Evolutionary conservation across 257 asterid species (phyloP).

Genomic region (Euphrasia confusa): DNA sequence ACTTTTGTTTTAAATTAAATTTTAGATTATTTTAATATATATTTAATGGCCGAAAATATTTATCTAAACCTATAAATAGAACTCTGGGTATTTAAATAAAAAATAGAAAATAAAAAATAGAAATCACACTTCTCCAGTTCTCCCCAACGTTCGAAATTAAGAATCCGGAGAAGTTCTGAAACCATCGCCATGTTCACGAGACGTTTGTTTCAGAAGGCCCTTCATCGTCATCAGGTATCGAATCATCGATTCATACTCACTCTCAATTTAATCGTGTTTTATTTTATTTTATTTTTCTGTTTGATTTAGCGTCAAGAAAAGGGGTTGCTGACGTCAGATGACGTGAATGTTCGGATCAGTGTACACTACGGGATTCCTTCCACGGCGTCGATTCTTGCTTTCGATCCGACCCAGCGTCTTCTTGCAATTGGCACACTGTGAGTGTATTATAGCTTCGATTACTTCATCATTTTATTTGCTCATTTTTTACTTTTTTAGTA

Average conservation of each 20-base stretch:
- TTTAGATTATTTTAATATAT: too few species aligned
- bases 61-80: constrained; percentile 19
- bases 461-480: background rate
- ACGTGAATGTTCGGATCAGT: constrained; percentile 51
- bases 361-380: constrained; percentile 84
- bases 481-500: constrained; percentile 10
- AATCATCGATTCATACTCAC: constrained; percentile 21
- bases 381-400: constrained; percentile 78
- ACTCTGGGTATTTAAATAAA: background rate
- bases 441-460: constrained; percentile 23
- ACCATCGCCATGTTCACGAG: constrained; percentile 58
- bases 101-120: constrained; percentile 7
- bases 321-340: constrained; percentile 47
- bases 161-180: background rate
- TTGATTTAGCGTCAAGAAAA: constrained; percentile 42
- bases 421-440: constrained; percentile 82
- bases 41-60: background rate
- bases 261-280: constrained; percentile 22
- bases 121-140: constrained; percentile 23
- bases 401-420: constrained; percentile 79
- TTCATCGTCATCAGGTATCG: constrained; percentile 43
- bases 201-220: constrained; percentile 69
- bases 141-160: constrained; percentile 23
- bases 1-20: too few species aligned
- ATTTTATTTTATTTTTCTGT: constrained; percentile 20